These are phyloP conservation scores for Arthrinium puccinioides DNA, from an alignment of 2,329 filamentous ascomycete species.

Conservation along the genomic window DNA sequence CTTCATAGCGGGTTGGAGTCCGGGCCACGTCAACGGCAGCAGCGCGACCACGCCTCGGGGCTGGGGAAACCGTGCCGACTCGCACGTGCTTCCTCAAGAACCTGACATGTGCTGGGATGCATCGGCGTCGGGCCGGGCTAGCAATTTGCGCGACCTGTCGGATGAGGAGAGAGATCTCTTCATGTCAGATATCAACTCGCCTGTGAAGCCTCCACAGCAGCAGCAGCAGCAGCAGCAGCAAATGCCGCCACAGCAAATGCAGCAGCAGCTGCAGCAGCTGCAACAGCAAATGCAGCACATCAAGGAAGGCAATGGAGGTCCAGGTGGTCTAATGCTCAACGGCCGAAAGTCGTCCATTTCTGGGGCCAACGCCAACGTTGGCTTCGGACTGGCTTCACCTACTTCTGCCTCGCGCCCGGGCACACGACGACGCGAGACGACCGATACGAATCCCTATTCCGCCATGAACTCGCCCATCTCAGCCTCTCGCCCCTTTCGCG, in stretches of 20 bases:
- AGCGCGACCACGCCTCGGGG: slow-evolving; percentile 52
- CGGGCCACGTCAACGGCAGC: slow-evolving; percentile 65
- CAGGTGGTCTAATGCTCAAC: slow-evolving; percentile 33
- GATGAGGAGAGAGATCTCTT: slow-evolving; percentile 68
- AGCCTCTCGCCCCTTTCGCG: slow-evolving; percentile 51
- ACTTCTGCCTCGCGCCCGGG: slow-evolving; percentile 63
- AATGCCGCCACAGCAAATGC: no score
- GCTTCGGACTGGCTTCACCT: slow-evolving; percentile 67
- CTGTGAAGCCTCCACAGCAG: slow-evolving; percentile 76
- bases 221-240: no score
- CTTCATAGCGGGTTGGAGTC: slow-evolving; percentile 73
- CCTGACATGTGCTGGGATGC: slow-evolving; percentile 91
- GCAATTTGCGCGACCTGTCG: slow-evolving; percentile 66
- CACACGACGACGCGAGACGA: slow-evolving; percentile 75
- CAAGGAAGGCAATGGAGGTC: slow-evolving; percentile 51
- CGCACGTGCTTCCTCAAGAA: slow-evolving; percentile 65
- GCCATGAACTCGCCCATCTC: slow-evolving; percentile 54
- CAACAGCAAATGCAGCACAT: no score
- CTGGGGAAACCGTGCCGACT: slow-evolving; percentile 75
- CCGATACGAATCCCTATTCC: slow-evolving; percentile 58
- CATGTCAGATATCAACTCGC: slow-evolving; percentile 82
- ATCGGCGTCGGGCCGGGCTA: slow-evolving; percentile 60
- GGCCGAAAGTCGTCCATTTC: slow-evolving; percentile 81
- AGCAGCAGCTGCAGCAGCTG: no score
- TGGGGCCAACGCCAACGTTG: slow-evolving; percentile 36